Evolutionary conservation across 2,329 filamentous ascomycete genomes (phyloP).

Genomic region (Scedosporium minutisporum): DNA sequence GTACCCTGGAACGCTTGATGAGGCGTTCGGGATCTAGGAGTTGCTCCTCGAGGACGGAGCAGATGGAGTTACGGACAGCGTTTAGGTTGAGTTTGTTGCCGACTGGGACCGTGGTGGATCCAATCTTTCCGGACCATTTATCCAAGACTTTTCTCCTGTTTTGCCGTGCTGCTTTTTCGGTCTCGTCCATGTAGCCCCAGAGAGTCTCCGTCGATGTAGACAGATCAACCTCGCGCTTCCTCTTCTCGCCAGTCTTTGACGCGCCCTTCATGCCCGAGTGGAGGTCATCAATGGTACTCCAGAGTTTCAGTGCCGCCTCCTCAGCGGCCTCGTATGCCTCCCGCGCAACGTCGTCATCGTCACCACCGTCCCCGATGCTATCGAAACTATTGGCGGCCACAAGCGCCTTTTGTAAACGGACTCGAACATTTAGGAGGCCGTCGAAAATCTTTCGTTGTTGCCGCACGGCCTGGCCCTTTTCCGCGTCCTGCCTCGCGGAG

Average conservation of each 20-base stretch:
- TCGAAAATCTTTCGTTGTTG: conserved; percentile 81
- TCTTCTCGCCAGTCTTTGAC: conserved; percentile 45
- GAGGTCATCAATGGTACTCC: conserved; percentile 68
- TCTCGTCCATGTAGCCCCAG: conserved; percentile 60
- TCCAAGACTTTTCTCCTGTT: conserved; percentile 66
- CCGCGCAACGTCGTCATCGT: conserved; percentile 22
- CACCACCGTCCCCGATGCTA: conserved; percentile 25
- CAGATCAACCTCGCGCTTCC: conserved; percentile 43
- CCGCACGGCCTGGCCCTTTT: conserved; percentile 80
- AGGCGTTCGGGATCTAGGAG: conserved; percentile 58
- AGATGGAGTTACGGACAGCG: conserved; percentile 43
- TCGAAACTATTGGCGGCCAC: conserved; percentile 69
- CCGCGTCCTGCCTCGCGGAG: conserved; percentile 44
- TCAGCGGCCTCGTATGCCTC: conserved; percentile 68
- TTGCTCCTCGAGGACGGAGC: conserved; percentile 60
- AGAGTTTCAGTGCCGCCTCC: conserved; percentile 72
- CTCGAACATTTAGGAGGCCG: conserved; percentile 77
- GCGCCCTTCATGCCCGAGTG: conserved; percentile 30
- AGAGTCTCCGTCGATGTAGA: conserved; percentile 55
- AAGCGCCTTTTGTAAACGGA: conserved; percentile 86
- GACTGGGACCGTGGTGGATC: conserved; percentile 46
- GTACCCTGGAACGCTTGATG: conserved; percentile 57
- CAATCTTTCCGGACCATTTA: conserved; percentile 77
- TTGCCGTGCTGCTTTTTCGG: conserved; percentile 49
- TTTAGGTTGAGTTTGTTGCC: conserved; percentile 55